phyloP scores from a whole-genome alignment of 2,329 filamentous ascomycete species.

The Phialophora macrospora region DNA sequence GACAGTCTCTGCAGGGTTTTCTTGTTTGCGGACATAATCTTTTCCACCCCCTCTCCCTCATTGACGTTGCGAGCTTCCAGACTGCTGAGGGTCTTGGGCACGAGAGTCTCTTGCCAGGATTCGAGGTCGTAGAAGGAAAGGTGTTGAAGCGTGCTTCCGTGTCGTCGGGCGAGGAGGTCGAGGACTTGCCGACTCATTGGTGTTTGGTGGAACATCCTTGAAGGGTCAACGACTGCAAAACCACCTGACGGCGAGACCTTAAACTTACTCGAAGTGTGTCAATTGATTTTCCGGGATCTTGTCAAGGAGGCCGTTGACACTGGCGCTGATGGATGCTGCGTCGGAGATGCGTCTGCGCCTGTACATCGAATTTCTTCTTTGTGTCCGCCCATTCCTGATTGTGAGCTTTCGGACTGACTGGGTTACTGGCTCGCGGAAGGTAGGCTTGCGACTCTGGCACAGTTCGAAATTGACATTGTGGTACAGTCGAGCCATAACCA shows the following conservation, averaged over 20 bases:
- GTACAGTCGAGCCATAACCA: slow-evolving; percentile 36
- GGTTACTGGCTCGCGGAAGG: slow-evolving; percentile 33
- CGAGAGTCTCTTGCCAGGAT: slow-evolving; percentile 5
- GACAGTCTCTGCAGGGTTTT: slow-evolving; percentile 31
- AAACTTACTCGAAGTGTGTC: slow-evolving; percentile 30
- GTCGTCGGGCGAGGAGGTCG: slow-evolving; percentile 24
- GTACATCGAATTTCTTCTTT: slow-evolving; percentile 22
- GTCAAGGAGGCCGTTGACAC: slow-evolving; percentile 29
- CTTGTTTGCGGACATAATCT: slow-evolving; percentile 34
- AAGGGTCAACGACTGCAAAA: background rate
- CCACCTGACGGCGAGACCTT: background rate
- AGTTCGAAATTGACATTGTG: slow-evolving; percentile 33
- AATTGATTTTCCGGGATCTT: slow-evolving; percentile 29
- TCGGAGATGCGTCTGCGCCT: slow-evolving; percentile 25
- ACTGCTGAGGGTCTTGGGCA: slow-evolving; percentile 32
- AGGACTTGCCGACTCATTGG: slow-evolving; percentile 23
- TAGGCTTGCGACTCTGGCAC: slow-evolving; percentile 19
- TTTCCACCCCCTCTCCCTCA: slow-evolving; percentile 33
- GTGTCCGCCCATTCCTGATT: slow-evolving; percentile 30
- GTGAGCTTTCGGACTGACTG: slow-evolving; percentile 35
- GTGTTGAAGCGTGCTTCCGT: slow-evolving; percentile 29
- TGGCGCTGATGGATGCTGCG: slow-evolving; percentile 17
- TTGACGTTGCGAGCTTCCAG: slow-evolving; percentile 37
- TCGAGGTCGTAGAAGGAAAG: slow-evolving; percentile 33
- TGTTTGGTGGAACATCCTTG: slow-evolving; percentile 31